phyloP scores from a whole-genome alignment of 140 eudicot species.

The Erigeron philadelphicus region DNA sequence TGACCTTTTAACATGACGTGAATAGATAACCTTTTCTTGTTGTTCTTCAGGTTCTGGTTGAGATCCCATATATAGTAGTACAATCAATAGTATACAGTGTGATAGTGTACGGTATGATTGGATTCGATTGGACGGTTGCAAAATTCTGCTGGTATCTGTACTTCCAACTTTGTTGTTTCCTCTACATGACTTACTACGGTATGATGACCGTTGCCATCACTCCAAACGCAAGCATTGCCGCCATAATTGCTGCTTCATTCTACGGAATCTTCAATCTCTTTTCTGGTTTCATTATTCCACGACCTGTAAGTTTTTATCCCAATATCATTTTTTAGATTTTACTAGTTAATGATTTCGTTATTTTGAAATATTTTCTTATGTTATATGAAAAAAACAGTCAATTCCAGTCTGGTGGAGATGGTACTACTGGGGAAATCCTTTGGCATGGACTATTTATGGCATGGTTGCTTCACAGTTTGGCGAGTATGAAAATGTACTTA shows the following conservation, averaged over 20 bases:
- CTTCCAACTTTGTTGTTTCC: slow-evolving; percentile 28
- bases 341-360: background rate
- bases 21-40: background rate
- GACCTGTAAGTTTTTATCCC: slow-evolving; percentile 14
- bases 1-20: too few species aligned
- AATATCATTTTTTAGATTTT: background rate
- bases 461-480: slow-evolving; percentile 61
- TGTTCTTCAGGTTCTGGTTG: slow-evolving; percentile 12
- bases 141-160: background rate
- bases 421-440: slow-evolving; percentile 64
- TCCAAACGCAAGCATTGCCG: slow-evolving; percentile 10
- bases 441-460: slow-evolving; percentile 63
- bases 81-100: slow-evolving; percentile 8
- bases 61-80: background rate
- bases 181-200: slow-evolving; percentile 12
- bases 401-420: slow-evolving; percentile 89
- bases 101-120: slow-evolving; percentile 6
- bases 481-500: slow-evolving; percentile 20
- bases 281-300: slow-evolving; percentile 14
- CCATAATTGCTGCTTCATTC: slow-evolving; percentile 17
- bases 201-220: slow-evolving; percentile 18
- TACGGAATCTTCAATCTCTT: slow-evolving; percentile 13
- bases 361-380: background rate
- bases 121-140: slow-evolving; percentile 10
- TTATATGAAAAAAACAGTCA: slow-evolving; percentile 31